Percentiles rank a stretch among this genome's conserved stretches.
These are phyloP conservation scores for Hamamelis virginiana DNA, from an alignment of 164 flowering plant genomes.

Conservation along the genomic window DNA sequence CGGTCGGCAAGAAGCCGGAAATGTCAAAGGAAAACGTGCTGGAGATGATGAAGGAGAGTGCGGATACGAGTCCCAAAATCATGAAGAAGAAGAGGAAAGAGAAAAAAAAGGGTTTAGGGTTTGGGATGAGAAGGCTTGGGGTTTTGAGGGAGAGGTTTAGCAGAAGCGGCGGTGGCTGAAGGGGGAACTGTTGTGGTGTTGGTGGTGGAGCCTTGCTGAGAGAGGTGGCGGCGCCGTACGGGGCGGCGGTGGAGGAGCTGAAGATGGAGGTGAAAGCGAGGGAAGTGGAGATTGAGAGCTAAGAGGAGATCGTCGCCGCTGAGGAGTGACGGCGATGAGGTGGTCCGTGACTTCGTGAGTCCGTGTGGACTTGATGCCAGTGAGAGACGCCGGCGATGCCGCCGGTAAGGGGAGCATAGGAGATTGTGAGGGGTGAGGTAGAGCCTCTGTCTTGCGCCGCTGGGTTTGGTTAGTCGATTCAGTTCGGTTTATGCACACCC, in stretches of 20 bases:
- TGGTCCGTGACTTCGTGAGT: too few species aligned
- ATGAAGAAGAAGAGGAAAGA: constrained; percentile 12
- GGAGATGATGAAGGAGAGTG: constrained; percentile 11
- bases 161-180: constrained; percentile 33
- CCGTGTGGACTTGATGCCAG: too few species aligned
- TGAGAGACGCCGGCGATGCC: too few species aligned
- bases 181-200: constrained; percentile 15
- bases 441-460: too few species aligned
- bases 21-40: not conserved
- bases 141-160: constrained; percentile 71
- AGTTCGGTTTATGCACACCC: too few species aligned
- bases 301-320: too few species aligned
- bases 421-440: too few species aligned
- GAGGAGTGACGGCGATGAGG: too few species aligned
- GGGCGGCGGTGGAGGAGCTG: constrained; percentile 86
- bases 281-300: constrained; percentile 63
- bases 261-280: constrained; percentile 75
- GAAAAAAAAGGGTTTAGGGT: constrained; percentile 3
- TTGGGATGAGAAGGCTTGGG: constrained; percentile 38
- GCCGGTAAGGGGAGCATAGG: too few species aligned
- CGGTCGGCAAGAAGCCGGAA: constrained; percentile 22
- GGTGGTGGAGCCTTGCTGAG: constrained; percentile 39
- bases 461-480: too few species aligned
- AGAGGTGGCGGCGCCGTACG: constrained; percentile 86
- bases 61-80: constrained; percentile 7